phyloP scores from a whole-genome alignment of 2,329 filamentous ascomycete genomes.

The Claviceps sp. region DNA sequence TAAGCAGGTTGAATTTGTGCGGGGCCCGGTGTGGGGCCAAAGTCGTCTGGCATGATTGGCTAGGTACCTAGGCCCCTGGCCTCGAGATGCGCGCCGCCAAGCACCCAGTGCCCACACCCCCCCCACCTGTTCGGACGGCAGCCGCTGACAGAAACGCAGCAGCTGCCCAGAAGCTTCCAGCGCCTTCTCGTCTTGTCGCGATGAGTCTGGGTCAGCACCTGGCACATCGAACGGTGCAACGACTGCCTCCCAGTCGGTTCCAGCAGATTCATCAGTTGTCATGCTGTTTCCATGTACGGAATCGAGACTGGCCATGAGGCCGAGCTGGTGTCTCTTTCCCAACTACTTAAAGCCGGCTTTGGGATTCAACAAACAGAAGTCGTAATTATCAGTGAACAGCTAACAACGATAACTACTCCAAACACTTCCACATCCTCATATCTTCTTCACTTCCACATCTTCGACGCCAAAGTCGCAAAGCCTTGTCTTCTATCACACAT shows the following conservation, averaged over 20 bases:
- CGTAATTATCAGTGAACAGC: background rate
- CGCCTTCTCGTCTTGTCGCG: background rate
- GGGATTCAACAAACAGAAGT: background rate
- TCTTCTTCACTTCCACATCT: background rate
- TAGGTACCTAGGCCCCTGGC: too few relatives aligned
- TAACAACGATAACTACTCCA: background rate
- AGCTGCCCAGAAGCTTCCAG: conserved; percentile 9
- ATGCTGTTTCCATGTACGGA: background rate
- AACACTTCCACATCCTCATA: background rate
- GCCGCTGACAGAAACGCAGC: conserved; percentile 13
- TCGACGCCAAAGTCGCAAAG: background rate
- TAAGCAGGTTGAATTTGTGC: too few relatives aligned
- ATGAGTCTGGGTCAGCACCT: conserved; percentile 6
- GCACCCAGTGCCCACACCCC: too few relatives aligned
- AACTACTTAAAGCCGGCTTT: background rate
- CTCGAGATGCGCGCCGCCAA: too few relatives aligned
- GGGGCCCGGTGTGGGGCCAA: too few relatives aligned
- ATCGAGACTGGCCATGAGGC: background rate
- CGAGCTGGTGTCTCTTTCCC: background rate
- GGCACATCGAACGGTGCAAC: conserved; percentile 1
- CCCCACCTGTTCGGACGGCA: too few relatives aligned
- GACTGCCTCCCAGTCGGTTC: conserved; percentile 8
- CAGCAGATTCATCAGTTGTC: conserved; percentile 8
- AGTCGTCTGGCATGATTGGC: too few relatives aligned
- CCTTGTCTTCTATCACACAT: background rate